phyloP scores from a whole-genome alignment of 2,329 filamentous ascomycete species.

The Cytospora leucostoma region DNA sequence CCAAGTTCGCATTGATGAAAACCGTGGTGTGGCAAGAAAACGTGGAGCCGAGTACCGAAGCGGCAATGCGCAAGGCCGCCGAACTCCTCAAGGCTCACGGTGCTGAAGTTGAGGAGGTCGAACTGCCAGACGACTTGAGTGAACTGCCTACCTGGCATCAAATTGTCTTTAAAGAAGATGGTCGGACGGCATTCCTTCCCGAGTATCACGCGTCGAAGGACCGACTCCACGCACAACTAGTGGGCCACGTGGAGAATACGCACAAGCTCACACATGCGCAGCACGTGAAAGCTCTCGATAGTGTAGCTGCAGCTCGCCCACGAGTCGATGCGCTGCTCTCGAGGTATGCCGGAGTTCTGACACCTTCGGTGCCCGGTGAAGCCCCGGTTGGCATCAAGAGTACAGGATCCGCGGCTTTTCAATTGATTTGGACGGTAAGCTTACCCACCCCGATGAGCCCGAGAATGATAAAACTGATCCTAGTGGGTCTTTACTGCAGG shows the following conservation, averaged over 20 bases:
- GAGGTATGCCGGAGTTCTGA: slow-evolving; percentile 57
- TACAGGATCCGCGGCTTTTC: slow-evolving; percentile 58
- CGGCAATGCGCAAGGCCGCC: slow-evolving; percentile 45
- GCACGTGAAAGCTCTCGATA: slow-evolving; percentile 57
- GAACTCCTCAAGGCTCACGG: slow-evolving; percentile 47
- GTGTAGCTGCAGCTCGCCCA: slow-evolving; percentile 54
- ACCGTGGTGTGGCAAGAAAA: slow-evolving; percentile 17
- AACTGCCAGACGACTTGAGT: slow-evolving; percentile 52
- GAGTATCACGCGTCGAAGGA: slow-evolving; percentile 53
- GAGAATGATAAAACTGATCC: neutral
- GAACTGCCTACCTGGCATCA: slow-evolving; percentile 54
- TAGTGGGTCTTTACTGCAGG: slow-evolving; percentile 31
- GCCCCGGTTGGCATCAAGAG: slow-evolving; percentile 55
- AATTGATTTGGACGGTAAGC: slow-evolving; percentile 54
- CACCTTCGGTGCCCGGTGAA: slow-evolving; percentile 60
- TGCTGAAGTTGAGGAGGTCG: slow-evolving; percentile 57
- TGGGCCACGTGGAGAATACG: slow-evolving; percentile 53
- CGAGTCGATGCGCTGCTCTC: slow-evolving; percentile 54
- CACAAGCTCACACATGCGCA: slow-evolving; percentile 45
- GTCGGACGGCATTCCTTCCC: slow-evolving; percentile 52
- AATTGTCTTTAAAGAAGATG: slow-evolving; percentile 53
- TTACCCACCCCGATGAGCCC: neutral
- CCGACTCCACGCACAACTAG: slow-evolving; percentile 47
- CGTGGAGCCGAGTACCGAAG: slow-evolving; percentile 20
- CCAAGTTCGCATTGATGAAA: slow-evolving; percentile 22